phyloP scores from a whole-genome alignment of 2,329 filamentous ascomycete genomes.

The Cladophialophora bantiana region DNA sequence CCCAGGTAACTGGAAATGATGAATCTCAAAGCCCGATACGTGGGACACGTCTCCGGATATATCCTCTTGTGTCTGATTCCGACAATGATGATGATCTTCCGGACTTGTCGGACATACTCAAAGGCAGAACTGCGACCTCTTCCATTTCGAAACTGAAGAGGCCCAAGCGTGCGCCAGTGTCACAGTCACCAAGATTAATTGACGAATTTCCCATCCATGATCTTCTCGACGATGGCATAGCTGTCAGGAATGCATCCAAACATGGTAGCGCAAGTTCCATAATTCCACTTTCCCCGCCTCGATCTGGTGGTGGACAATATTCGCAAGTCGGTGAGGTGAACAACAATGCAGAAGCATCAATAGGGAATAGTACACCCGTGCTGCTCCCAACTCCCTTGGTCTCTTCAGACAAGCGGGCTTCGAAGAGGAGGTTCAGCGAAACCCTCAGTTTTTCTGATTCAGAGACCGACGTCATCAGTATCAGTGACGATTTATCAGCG shows the following conservation, averaged over 20 bases:
- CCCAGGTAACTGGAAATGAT: constrained; percentile 43
- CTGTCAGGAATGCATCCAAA: neutral
- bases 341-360: neutral
- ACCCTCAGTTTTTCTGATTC: constrained; percentile 36
- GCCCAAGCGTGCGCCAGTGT: neutral
- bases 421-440: constrained; percentile 37
- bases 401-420: constrained; percentile 31
- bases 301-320: constrained; percentile 47
- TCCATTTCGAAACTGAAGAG: constrained; percentile 2
- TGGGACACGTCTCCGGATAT: constrained; percentile 8
- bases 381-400: constrained; percentile 35
- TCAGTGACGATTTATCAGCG: constrained; percentile 17
- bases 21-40: constrained; percentile 44
- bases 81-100: constrained; percentile 35
- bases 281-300: constrained; percentile 50
- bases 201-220: constrained; percentile 31
- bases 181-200: neutral
- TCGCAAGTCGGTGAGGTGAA: constrained; percentile 16
- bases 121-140: constrained; percentile 4
- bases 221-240: constrained; percentile 26
- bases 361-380: constrained; percentile 20
- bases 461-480: constrained; percentile 30
- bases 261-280: constrained; percentile 23
- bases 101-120: constrained; percentile 32
- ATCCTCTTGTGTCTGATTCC: constrained; percentile 30